Base-by-base conservation (phyloP, 345 rosid genomes). In the Salix exigua region DNA sequence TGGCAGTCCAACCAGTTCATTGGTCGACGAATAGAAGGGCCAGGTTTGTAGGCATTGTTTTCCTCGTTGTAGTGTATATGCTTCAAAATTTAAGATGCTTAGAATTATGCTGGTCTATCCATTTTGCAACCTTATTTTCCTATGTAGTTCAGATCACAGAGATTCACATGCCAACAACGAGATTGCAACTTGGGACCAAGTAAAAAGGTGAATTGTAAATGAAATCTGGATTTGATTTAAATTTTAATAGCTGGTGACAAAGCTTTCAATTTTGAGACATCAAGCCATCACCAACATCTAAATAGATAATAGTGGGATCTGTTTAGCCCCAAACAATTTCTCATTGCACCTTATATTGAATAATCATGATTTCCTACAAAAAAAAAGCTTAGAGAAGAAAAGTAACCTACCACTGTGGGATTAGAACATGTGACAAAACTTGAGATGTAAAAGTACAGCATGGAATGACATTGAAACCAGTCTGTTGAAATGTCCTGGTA, bases 1-100 rank as follows among this genome's bases (percentile, higher is more conserved):
- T 74, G 81, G 87, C 89, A 84, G 53, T 77, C 86, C 81, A 82
- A 79, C 76, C 76, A 50, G 71, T 80, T 72, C 42, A 70, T 37
- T 74, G 65, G 83, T 73, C 75, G 79, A 55, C 75, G 77, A 55
- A 80, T 71, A 75, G 81, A 79, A 73, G 78, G 86, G 79, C 83
- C 87, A 83, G 89, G 83, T 82, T 83, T 83, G 89, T 85, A 85
- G 88, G 70, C 82, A 83, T 30, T 75, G 13, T 74, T 58, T 82
- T 83, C 70, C 68, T 63, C 74, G 71, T 65, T 75, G 86, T 78
- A 82, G 79, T 68, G 80, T 77, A 61, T 79, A 50, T 75, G 71
- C 72, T 71, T 82, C 53, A 58, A 75, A 79, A 70, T 79, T 68
- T 46, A 55, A 77, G 86, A 68, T 85, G 78, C 73, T 42, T 73